These are phyloP conservation scores for Beverwykella pulmonaria DNA, from an alignment of 495 filamentous ascomycete species.

Conservation along the genomic window DNA sequence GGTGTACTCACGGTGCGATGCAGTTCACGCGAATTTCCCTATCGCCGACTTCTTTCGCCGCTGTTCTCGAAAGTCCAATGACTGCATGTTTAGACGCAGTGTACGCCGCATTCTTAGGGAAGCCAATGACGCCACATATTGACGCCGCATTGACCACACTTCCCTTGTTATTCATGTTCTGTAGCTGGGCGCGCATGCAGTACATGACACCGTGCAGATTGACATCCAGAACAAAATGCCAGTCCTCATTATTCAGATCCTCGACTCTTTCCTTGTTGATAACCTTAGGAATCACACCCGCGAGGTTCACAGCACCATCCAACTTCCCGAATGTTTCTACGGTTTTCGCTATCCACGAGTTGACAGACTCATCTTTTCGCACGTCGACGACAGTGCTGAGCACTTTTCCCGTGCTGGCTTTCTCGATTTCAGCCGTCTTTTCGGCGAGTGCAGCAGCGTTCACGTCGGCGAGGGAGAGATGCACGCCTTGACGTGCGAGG, in stretches of 20 bases:
- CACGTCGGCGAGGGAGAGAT: conserved; percentile 37
- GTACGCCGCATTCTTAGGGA: conserved; percentile 57
- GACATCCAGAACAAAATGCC: conserved; percentile 45
- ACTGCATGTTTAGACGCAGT: conserved; percentile 58
- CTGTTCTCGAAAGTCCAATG: conserved; percentile 60
- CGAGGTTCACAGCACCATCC: conserved; percentile 64
- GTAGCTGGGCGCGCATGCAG: conserved; percentile 38
- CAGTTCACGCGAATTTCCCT: conserved; percentile 63
- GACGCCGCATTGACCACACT: conserved; percentile 62
- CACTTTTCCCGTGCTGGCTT: conserved; percentile 23
- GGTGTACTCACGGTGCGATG: conserved; percentile 39
- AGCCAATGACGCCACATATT: conserved; percentile 59
- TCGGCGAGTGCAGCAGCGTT: conserved; percentile 14
- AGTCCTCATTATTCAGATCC: conserved; percentile 45
- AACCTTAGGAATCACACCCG: conserved; percentile 52
- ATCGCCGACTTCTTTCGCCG: conserved; percentile 61
- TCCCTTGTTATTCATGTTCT: conserved; percentile 33
- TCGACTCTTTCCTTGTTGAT: conserved; percentile 42
- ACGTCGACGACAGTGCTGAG: conserved; percentile 31
- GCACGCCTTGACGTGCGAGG: conserved; percentile 19
- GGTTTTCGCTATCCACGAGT: conserved; percentile 31
- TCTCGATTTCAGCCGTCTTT: conserved; percentile 25
- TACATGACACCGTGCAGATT: conserved; percentile 46
- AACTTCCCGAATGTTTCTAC: conserved; percentile 46
- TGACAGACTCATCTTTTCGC: conserved; percentile 17